Percentiles rank a stretch among this genome's conserved stretches.
phyloP scores from a whole-genome alignment of 139 green algal species.

The Chlamydomonas asymmetrica region DNA sequence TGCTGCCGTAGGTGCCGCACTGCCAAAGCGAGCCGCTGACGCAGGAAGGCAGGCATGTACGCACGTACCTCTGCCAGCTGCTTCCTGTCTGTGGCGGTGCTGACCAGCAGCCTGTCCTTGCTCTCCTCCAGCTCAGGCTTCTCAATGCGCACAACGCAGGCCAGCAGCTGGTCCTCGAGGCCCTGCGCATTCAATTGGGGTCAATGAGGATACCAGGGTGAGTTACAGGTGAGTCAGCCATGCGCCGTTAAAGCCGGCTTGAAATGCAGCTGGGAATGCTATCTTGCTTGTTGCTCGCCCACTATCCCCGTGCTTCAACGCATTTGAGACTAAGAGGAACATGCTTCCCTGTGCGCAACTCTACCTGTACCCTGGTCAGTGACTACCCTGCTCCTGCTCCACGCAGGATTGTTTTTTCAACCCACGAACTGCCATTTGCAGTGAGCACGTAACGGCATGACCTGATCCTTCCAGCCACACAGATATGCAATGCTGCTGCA shows the following conservation, averaged over 20 bases:
- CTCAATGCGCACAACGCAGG: slow-evolving; percentile 79
- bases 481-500: neutral
- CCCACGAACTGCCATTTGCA: too few species aligned
- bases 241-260: too few species aligned
- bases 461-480: neutral
- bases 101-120: slow-evolving; percentile 74
- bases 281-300: too few species aligned
- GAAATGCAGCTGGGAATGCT: too few species aligned
- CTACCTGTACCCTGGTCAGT: neutral
- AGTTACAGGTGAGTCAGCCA: too few species aligned
- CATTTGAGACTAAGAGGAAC: too few species aligned
- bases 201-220: too few species aligned
- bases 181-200: slow-evolving; percentile 48
- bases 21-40: too few species aligned
- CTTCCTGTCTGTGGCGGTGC: slow-evolving; percentile 74
- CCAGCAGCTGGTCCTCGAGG: slow-evolving; percentile 88
- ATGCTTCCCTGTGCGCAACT: too few species aligned
- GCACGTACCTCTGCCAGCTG: slow-evolving; percentile 49
- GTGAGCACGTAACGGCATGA: neutral
- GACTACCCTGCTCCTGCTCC: neutral
- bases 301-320: too few species aligned
- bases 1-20: too few species aligned
- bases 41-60: too few species aligned
- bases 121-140: slow-evolving; percentile 69
- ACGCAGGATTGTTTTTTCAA: neutral